phyloP scores from a whole-genome alignment of 1,139 yeast species.

The Zygoascus hellenicus region DNA sequence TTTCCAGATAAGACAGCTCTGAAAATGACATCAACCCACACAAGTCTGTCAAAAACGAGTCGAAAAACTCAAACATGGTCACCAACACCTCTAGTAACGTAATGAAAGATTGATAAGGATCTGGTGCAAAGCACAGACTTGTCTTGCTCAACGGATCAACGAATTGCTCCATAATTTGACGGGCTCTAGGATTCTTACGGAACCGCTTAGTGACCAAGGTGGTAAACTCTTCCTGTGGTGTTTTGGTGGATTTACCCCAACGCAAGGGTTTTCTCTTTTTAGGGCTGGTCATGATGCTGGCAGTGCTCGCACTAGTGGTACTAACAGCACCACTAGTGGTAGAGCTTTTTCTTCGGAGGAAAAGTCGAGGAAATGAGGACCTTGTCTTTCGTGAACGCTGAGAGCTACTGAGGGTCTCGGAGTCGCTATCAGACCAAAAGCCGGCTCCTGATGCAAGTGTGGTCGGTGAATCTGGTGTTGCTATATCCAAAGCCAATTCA shows the following conservation, averaged over 20 bases:
- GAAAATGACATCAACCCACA: slow-evolving; percentile 1
- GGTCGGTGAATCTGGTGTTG: background rate
- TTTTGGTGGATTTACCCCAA: too few species aligned
- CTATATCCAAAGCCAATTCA: background rate
- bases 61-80: slow-evolving; percentile 10
- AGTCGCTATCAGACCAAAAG: slow-evolving; percentile 2
- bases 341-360: background rate
- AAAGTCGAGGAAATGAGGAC: background rate
- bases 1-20: slow-evolving; percentile 1
- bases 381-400: background rate
- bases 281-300: too few species aligned
- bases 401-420: background rate
- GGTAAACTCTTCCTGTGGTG: too few species aligned
- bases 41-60: background rate
- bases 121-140: slow-evolving; percentile 16
- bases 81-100: slow-evolving; percentile 17
- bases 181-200: slow-evolving; percentile 10
- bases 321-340: background rate
- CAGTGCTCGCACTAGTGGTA: background rate
- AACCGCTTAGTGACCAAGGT: slow-evolving; percentile 6
- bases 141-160: too few species aligned
- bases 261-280: too few species aligned
- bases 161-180: slow-evolving; percentile 13
- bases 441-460: background rate
- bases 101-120: slow-evolving; percentile 16